Evolutionary conservation across 2,329 filamentous ascomycete genomes (phyloP), one percentile per base, ranked within the genome.

Genomic region (Alternaria panax): DNA sequence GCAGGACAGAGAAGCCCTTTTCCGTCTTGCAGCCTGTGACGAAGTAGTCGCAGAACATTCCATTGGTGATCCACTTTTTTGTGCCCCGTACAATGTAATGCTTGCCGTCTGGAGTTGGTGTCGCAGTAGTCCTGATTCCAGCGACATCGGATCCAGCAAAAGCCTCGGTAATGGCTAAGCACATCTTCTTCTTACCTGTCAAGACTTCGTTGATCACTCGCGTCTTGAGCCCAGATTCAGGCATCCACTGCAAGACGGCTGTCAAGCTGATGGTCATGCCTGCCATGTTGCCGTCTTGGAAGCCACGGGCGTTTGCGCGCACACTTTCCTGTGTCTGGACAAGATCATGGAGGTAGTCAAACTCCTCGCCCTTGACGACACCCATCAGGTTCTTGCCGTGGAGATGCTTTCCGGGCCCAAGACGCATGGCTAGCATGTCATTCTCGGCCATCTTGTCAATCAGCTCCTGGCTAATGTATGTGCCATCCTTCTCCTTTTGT

Each of bases 21-120:
- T 88, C 88, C 0, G 92, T 96, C 75, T 87, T 88, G 72, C 92
- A 92, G 45, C 88, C 92, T 1, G 88, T 90, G 51, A 95, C 90
- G 70, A 95, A 96, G 81, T 94, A 95, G 78, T 95, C 91, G 63
- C 82, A 86, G 79, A 89, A 95, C 71, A 90, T 88, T 61, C 90
- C 91, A 78, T 93, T 92, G 38, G 91, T 93, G 74, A 93, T 93
- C 91, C 91, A 93, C 81, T 94, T 95, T 85, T 93, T 94, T 2
- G 73, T 75, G 20, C 90, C 90, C 72, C 90, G 90, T 53, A 87
- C 82, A 65, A 85, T 84, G 75, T 91, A 93, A 63, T 76, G 72
- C 66, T 79, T 78, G 43, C 78, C 78, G 55, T 80, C 78, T 9
- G 71, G 66, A 8, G 75, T 75, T 55, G 77, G 70, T 24, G 62